Base-by-base conservation (phyloP, 495 filamentous ascomycete species). In the Tuber indicum region DNA sequence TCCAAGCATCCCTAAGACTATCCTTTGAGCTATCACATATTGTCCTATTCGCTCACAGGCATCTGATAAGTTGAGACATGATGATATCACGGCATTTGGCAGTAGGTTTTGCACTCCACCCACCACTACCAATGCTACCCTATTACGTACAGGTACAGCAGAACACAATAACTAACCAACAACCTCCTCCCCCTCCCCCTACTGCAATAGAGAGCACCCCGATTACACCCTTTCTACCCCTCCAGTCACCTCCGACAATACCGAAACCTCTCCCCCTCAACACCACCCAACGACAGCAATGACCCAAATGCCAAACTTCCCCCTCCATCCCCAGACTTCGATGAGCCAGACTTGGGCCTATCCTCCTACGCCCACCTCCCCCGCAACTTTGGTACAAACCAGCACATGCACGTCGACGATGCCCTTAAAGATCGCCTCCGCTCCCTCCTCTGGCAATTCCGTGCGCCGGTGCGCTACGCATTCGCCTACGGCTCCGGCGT, bases 401-500 rank as follows among this genome's bases (percentile, higher is more conserved):
- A 98, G 82, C 92, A 97, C 82, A 97, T 98, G 86, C 87, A 92
- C 26, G 94, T 98, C 81, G 94, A 97, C 84, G 89, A 93, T 77
- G 94, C 97, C 78, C 95, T 97, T 84, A 98, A 97, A 82, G 93
- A 97, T 82, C 91, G 90, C 23, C 85, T 99, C 49, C 91, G 94
- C 26, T 90, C 93, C 82, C 92, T 98, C 45, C 88, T 97, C 7
- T 97, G 94, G 93, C 89, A 94, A 76, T 98, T 99, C 85, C 88
- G 91, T 49, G 96, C 96, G 0, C 94, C 95, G 0, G 97, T 99
- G 76, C 89, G 92, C 71, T 98, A 98, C 86, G 95, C 94, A 9
- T 96, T 99, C 84, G 96, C 96, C 21, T 99, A 99, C 83, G 96
- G 96, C 41, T 98, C 95, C 1, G 96, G 96, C 12, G 96, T 99